These are phyloP conservation scores for Pugionium cornutum DNA, from an alignment of 345 rosid species.

Conservation along the genomic window DNA sequence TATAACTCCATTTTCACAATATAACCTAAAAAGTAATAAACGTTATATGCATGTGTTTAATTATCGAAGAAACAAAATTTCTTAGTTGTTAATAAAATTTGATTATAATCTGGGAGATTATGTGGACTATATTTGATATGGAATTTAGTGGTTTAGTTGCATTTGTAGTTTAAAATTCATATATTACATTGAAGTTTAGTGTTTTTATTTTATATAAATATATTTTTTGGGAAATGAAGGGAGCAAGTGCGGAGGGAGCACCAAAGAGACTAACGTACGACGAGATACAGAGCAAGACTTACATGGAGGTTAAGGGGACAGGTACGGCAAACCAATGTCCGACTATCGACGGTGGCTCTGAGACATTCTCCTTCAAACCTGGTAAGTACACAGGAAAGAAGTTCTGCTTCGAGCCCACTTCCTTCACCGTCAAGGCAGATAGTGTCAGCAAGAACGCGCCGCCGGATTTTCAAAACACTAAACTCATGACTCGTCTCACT, in stretches of 20 bases:
- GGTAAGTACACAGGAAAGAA: conserved; percentile 90
- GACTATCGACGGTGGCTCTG: conserved; percentile 71
- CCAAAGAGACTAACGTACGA: conserved; percentile 90
- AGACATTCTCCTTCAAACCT: conserved; percentile 69
- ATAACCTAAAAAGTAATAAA: no score
- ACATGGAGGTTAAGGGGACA: conserved; percentile 89
- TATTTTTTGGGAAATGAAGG: conserved; percentile 45
- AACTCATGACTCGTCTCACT: conserved; percentile 97
- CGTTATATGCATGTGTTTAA: no score
- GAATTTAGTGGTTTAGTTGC: no score
- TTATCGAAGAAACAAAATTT: no score
- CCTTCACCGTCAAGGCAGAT: conserved; percentile 99
- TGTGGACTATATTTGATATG: no score
- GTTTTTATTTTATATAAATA: no score
- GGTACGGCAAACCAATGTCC: conserved; percentile 98
- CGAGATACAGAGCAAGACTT: conserved; percentile 95
- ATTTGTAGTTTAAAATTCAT: no score
- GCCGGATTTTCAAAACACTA: conserved; percentile 84
- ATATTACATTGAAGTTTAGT: no score
- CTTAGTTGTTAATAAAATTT: no score
- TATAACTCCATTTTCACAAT: conserved; percentile 24
- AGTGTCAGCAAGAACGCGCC: conserved; percentile 75
- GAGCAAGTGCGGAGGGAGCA: conserved; percentile 83
- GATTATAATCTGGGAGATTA: no score
- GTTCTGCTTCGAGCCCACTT: conserved; percentile 88